Base-by-base conservation (phyloP, 495 filamentous ascomycete genomes). In the Podospora conica region DNA sequence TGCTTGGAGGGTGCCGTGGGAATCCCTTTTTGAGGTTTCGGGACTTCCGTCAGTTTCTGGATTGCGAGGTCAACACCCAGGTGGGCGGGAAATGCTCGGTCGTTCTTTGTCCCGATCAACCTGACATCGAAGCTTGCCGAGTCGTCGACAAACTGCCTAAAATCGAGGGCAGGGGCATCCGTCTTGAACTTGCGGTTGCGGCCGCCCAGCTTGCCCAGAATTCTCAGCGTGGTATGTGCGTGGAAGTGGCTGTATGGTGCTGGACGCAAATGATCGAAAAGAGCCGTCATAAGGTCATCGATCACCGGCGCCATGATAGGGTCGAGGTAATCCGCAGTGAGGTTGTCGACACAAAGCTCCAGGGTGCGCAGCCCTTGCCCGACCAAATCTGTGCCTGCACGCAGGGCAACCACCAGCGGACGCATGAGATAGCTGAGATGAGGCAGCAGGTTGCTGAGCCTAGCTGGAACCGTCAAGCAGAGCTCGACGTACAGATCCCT, bases 271-370 rank as follows among this genome's bases (percentile, higher is more conserved):
- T 98, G 96, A 65, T 96, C 91, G 85, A 94, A 98, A 9, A 99
- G 83, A 4, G 93, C 93, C 54, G 91, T 92, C 93, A 98, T 98
- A 61, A 99, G 78, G 68, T 99, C 96, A 70, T 98, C 95, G 77
- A 99, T 97, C 55, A 97, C 95, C 2, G 96, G 96, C 7, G 93
- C 92, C 95, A 99, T 99, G 64, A 99, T 99, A 0, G 96, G 96
- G 70, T 99, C 96, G 29, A 99, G 75, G 72, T 99, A 99, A 69
- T 99, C 96, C 0, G 95, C 93, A 0, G 96, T 99, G 1, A 99
- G 83, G 70, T 99, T 99, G 67, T 99, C 96, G 24, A 99, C 96
- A 72, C 96, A 99, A 18, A 99, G 84, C 73, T 99, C 96, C 18
- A 99, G 81, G 0, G 96, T 99, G 23, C 96, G 83, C 3, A 99